Percentiles rank a stretch among this genome's conserved stretches.
These are phyloP conservation scores for Chlamydomonas asymmetrica DNA, from an alignment of 139 green algal species.

Conservation along the genomic window DNA sequence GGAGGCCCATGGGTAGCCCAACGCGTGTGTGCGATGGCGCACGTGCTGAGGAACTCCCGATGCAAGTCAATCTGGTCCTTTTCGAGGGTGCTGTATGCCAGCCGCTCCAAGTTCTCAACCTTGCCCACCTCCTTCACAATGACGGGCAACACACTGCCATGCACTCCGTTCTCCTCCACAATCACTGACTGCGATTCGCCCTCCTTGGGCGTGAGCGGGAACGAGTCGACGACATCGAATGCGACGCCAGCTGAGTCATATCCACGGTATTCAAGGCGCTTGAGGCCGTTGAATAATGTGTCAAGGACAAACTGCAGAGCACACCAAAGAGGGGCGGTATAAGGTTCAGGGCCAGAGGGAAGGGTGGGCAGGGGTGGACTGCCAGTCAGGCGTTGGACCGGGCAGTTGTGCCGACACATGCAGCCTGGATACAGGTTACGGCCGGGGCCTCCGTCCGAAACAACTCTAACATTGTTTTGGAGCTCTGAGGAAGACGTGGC, in stretches of 20 bases:
- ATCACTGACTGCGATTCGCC: too few species aligned
- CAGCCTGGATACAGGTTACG: too few species aligned
- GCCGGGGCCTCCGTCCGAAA: too few species aligned
- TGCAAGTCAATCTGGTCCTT: slow-evolving; percentile 48
- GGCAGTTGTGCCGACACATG: too few species aligned
- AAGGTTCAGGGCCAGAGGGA: too few species aligned
- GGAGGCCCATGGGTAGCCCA: slow-evolving; percentile 96
- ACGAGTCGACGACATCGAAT: slow-evolving; percentile 71
- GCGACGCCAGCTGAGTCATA: slow-evolving; percentile 94
- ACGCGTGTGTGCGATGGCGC: slow-evolving; percentile 95
- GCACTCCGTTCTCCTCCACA: slow-evolving; percentile 36
- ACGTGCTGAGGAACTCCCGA: slow-evolving; percentile 59
- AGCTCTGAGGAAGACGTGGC: too few species aligned
- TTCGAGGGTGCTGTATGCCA: slow-evolving; percentile 41
- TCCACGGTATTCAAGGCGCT: slow-evolving; percentile 95
- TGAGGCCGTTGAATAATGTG: slow-evolving; percentile 85
- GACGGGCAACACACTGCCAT: slow-evolving; percentile 22
- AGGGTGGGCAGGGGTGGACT: too few species aligned
- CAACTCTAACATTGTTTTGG: too few species aligned
- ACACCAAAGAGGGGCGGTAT: too few species aligned
- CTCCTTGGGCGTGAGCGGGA: not conserved
- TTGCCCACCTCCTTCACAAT: slow-evolving; percentile 79
- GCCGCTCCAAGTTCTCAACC: slow-evolving; percentile 80
- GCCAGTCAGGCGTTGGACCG: too few species aligned
- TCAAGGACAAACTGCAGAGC: slow-evolving; percentile 87